Conservation (phyloP, 2,329 filamentous ascomycete species). For the Calycina marina region DNA sequence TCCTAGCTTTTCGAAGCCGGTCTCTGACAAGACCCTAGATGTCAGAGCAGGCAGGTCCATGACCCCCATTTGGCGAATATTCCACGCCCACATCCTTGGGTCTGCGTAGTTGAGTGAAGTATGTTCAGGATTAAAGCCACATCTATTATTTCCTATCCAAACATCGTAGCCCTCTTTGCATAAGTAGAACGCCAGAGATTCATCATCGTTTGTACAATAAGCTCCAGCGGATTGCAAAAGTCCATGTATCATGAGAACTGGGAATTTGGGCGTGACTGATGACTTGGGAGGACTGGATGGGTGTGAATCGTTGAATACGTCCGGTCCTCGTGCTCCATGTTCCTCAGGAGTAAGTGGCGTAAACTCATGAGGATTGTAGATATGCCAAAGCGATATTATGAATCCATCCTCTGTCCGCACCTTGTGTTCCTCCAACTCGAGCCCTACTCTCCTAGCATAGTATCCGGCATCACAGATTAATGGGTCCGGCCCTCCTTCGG, state of each 20-base stretch:
- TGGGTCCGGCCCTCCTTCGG: slow-evolving; percentile 68
- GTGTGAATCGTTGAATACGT: slow-evolving; percentile 40
- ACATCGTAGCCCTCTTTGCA: slow-evolving; percentile 89
- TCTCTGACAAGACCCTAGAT: slow-evolving; percentile 66
- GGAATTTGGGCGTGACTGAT: slow-evolving; percentile 42
- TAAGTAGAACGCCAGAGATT: slow-evolving; percentile 80
- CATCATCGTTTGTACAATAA: slow-evolving; percentile 81
- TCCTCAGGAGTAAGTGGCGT: slow-evolving; percentile 33
- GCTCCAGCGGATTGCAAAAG: slow-evolving; percentile 77
- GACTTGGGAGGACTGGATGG: slow-evolving; percentile 23
- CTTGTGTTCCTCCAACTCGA: slow-evolving; percentile 69
- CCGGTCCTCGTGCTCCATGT: slow-evolving; percentile 40
- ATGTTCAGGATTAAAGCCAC: slow-evolving; percentile 70
- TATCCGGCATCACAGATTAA: slow-evolving; percentile 68
- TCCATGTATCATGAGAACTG: slow-evolving; percentile 76
- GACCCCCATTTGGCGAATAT: slow-evolving; percentile 85
- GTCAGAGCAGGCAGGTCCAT: slow-evolving; percentile 74
- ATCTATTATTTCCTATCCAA: slow-evolving; percentile 89
- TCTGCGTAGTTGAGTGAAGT: slow-evolving; percentile 55
- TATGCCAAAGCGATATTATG: slow-evolving; percentile 75
- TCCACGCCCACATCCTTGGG: slow-evolving; percentile 94
- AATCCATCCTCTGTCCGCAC: slow-evolving; percentile 93
- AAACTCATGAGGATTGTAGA: slow-evolving; percentile 72
- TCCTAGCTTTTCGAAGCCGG: slow-evolving; percentile 68
- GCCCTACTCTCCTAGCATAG: slow-evolving; percentile 74